Evolutionary conservation across 495 filamentous ascomycete genomes (phyloP).

Genomic region (Daldinia concentrica): DNA sequence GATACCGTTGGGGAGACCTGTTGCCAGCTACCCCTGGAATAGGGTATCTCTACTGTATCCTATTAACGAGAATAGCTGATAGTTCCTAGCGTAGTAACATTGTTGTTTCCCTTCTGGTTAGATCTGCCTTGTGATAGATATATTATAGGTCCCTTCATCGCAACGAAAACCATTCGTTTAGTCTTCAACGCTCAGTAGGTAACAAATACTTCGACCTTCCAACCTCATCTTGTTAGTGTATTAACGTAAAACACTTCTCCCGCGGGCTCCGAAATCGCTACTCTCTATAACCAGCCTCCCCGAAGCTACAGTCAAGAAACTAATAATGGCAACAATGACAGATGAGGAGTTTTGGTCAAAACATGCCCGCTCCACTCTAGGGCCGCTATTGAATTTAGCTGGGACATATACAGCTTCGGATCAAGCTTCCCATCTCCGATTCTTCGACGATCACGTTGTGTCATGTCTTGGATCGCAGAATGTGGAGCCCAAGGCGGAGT

Average conservation of each 20-base stretch:
- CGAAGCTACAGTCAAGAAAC: neutral
- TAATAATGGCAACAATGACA: neutral
- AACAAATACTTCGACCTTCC: neutral
- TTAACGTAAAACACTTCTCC: too few relatives aligned
- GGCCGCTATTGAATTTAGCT: slow-evolving; percentile 3
- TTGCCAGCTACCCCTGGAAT: neutral
- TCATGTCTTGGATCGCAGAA: neutral
- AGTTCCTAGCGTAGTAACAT: neutral
- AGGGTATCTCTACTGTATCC: neutral
- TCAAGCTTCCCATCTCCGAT: slow-evolving; percentile 12
- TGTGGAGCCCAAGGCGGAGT: neutral
- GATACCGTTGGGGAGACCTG: neutral
- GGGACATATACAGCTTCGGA: slow-evolving; percentile 11
- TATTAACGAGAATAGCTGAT: neutral
- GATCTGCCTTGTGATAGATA: neutral
- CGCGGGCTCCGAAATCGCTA: neutral
- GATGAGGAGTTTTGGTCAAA: slow-evolving; percentile 10
- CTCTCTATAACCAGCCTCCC: neutral
- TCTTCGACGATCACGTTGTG: slow-evolving; percentile 16
- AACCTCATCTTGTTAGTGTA: neutral
- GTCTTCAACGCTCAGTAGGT: neutral
- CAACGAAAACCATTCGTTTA: neutral
- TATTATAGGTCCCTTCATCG: neutral
- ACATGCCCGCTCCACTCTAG: slow-evolving; percentile 6
- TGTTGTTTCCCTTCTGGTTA: neutral